Evolutionary conservation across 129 eudicot species (phyloP), one percentile per base, ranked within the genome.

Genomic region (Flaveria brownii): DNA sequence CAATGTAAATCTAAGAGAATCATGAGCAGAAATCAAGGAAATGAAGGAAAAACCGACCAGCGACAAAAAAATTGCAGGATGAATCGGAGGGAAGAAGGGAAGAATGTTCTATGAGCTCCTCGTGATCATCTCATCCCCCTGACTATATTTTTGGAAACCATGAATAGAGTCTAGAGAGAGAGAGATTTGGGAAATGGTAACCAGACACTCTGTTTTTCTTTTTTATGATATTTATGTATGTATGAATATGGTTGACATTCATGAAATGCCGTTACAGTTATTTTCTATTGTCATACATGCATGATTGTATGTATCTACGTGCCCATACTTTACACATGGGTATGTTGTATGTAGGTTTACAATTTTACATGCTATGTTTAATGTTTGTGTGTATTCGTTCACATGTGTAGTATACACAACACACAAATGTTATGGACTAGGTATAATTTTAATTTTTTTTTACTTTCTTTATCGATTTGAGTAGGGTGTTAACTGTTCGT

Each of bases 61-160:
- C 68, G 76, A 80, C 62, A 77, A 86, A 76, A 78, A 55, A 72
- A 46, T 60, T 82, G 86, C 80, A 61, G 78, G 82, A 66, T 73
- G 63, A 33, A 61, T 50, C 39, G 71, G 71, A 78, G 84, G 84
- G 75, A 78, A 61, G 88, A 70, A 75, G 70, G 74, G 41, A n/a
- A 69, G 71, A 51, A 52, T 7, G 82, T 43, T 77, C 77, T 80
- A 76, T 65, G 46, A 47, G 51, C 30, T 51, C 77, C 74, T 81
- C 56, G 50, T 63, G 70, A 51, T 86, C 49, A 80, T 82, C 85
- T 67, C 54, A 51, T 72, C 63, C 59, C 69, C 65, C 78, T 77
- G 78, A 77, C 82, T 72, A 60, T 61, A 79, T 63, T 57, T 70
- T 52, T 76, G 66, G 71, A 70, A 75, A 82, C 51, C 83, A 54